Evolutionary conservation across 179 eudicot genomes (phyloP).

Genomic region (Patellifolia procumbens): DNA sequence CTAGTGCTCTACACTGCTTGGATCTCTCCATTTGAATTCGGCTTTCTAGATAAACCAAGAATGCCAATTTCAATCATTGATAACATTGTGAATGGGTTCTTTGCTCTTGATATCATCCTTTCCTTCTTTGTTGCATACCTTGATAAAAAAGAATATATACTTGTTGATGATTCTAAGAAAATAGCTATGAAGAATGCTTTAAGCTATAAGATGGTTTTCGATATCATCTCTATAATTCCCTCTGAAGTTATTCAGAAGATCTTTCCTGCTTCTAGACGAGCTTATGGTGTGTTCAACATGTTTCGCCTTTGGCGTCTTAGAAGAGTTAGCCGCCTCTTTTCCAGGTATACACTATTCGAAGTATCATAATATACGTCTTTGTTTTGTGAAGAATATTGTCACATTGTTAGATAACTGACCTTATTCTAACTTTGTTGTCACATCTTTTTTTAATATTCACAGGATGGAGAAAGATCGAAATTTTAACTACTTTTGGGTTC

Average conservation of each 20-base stretch:
- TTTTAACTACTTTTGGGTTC: constrained; percentile 57
- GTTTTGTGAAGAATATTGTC: no score
- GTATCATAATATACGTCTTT: no score
- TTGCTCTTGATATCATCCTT: constrained; percentile 59
- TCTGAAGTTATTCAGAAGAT: constrained; percentile 48
- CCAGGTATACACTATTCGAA: constrained; percentile 60
- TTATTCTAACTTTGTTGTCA: no score
- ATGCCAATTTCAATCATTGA: constrained; percentile 56
- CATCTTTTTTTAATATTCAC: no score
- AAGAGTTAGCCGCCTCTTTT: constrained; percentile 68
- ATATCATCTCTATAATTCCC: constrained; percentile 63
- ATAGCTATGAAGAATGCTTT: constrained; percentile 63
- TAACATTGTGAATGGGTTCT: constrained; percentile 67
- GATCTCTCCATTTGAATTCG: constrained; percentile 95
- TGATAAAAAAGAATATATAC: constrained; percentile 55
- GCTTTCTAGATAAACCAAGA: constrained; percentile 57
- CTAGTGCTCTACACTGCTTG: constrained; percentile 91
- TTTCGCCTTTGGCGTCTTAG: constrained; percentile 87
- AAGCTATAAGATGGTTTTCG: constrained; percentile 55
- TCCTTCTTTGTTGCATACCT: constrained; percentile 81
- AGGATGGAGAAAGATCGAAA: constrained; percentile 78
- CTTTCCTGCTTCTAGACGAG: constrained; percentile 38
- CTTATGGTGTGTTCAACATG: constrained; percentile 66
- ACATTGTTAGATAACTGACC: no score
- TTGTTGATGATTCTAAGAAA: constrained; percentile 55